Evolutionary conservation across 305 asterid species (phyloP), one percentile per base, ranked within the genome.

Genomic region (Solanum aculeatissimum): DNA sequence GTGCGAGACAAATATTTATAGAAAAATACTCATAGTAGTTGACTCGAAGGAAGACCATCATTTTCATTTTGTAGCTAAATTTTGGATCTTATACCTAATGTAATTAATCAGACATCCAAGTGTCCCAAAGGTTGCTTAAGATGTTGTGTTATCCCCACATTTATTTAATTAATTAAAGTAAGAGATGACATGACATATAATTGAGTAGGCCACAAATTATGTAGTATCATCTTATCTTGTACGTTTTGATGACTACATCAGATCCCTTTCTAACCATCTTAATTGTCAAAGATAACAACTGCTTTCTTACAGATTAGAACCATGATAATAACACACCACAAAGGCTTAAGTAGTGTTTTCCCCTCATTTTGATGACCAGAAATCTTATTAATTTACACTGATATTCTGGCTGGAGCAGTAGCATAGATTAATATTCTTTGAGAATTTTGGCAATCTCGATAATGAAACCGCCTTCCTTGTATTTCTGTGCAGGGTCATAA

Each of bases 381-480:
- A 7, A 4, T 72, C 9, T 21, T 72, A 72, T 71, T 72, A 60
- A 27, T 2, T 9, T 11, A 23, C n/a, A 12, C 43, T 4, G 29
- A 9, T 9, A 58, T n/a, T 58, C 19, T 0, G 7, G 40, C 32
- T 7, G 7, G 38, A 77, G 2, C 16, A 23, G 2, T 23, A 53
- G 1, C 8, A 4, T 89, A 83, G 14, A 13, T 27, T 27, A 88
- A 71, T 91, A 91, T 86, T 90, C 87, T 68, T 91, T 87, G 14
- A 89, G 27, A 62, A 93, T 89, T 85, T 90, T 89, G 11, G 93
- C 92, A 88, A 80, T 90, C 87, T 91, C 94, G 42, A 91, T n/a
- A 7, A 91, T 87, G 82, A 85, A 91, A 19, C 57, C 88, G 16
- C 96, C 94, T 86, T 91, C 93, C 86, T 93, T 93, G 87, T 32